Conservation (phyloP, 2,329 filamentous ascomycete species). For the Aaosphaeria arxii region DNA sequence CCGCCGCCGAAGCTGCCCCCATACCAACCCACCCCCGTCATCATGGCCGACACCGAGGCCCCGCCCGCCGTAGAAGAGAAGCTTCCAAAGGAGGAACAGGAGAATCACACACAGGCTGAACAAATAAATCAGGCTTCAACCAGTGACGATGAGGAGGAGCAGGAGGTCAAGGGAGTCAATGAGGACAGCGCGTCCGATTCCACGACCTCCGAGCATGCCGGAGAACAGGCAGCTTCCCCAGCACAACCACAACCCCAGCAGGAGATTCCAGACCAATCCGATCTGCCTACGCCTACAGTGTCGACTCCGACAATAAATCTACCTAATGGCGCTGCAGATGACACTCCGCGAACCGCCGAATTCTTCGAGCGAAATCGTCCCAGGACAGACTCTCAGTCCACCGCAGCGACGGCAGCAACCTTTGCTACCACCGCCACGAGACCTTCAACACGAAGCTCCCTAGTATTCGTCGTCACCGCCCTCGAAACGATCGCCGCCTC, state of each 20-base stretch:
- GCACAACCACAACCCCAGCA: background rate
- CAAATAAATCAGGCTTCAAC: too few species aligned
- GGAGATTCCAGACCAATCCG: background rate
- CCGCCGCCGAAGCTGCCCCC: conserved; percentile 2
- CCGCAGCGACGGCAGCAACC: conserved; percentile 16
- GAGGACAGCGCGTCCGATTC: background rate
- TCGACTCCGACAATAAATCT: background rate
- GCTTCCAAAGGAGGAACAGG: background rate
- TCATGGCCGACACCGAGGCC: conserved; percentile 33
- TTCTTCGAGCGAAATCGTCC: conserved; percentile 40
- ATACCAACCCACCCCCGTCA: conserved; percentile 12
- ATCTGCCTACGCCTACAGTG: background rate
- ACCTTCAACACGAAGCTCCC: conserved; percentile 76
- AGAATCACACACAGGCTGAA: background rate
- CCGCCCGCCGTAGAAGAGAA: conserved; percentile 1
- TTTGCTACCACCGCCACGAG: conserved; percentile 46
- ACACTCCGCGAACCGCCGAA: conserved; percentile 30
- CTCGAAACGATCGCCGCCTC: conserved; percentile 88
- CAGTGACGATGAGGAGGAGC: background rate
- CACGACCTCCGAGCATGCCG: background rate
- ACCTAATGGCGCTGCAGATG: background rate
- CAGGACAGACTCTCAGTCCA: conserved; percentile 61
- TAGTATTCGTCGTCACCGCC: conserved; percentile 92
- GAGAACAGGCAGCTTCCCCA: background rate
- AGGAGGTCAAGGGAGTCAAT: background rate